A percentile compares a stretch with the other conserved stretches of the same genome.
These are phyloP conservation scores for Leccinum disarticulatum DNA, from an alignment of 768 basidiomycete genomes.

Conservation along the genomic window DNA sequence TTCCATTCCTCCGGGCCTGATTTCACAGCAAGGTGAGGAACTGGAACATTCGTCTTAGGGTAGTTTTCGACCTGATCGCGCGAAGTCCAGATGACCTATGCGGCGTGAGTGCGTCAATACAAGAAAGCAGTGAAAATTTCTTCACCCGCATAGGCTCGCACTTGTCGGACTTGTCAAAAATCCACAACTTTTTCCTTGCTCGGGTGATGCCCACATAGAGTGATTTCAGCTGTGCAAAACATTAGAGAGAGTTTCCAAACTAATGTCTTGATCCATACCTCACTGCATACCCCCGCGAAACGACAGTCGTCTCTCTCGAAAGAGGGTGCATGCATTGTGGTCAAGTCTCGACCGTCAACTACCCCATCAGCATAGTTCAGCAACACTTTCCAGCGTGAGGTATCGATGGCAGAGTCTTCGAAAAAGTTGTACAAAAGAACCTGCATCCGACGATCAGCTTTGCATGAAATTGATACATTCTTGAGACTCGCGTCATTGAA, in stretches of 20 bases:
- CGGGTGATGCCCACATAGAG: slow-evolving; percentile 73
- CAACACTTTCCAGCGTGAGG: slow-evolving; percentile 60
- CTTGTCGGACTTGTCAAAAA: slow-evolving; percentile 59
- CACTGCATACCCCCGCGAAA: slow-evolving; percentile 57
- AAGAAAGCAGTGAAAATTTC: neutral
- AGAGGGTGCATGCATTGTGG: slow-evolving; percentile 36
- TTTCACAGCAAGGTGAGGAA: slow-evolving; percentile 53
- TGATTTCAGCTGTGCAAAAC: slow-evolving; percentile 50
- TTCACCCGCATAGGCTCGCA: slow-evolving; percentile 57
- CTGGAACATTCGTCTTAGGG: slow-evolving; percentile 49
- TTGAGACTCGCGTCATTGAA: slow-evolving; percentile 18
- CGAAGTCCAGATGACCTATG: slow-evolving; percentile 52
- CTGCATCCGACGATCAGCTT: slow-evolving; percentile 32
- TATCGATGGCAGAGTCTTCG: slow-evolving; percentile 53
- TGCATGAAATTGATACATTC: neutral
- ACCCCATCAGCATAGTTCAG: slow-evolving; percentile 41
- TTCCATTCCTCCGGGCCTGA: slow-evolving; percentile 53
- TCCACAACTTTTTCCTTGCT: slow-evolving; percentile 69
- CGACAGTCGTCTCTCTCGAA: slow-evolving; percentile 45
- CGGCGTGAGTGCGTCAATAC: neutral
- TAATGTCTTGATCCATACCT: slow-evolving; percentile 38
- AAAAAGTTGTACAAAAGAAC: slow-evolving; percentile 78
- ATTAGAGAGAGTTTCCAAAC: slow-evolving; percentile 1
- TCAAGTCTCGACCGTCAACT: slow-evolving; percentile 12
- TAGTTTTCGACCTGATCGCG: slow-evolving; percentile 47